Evolutionary conservation across 768 basidiomycete genomes (phyloP).

Genomic region (Russula emetica): DNA sequence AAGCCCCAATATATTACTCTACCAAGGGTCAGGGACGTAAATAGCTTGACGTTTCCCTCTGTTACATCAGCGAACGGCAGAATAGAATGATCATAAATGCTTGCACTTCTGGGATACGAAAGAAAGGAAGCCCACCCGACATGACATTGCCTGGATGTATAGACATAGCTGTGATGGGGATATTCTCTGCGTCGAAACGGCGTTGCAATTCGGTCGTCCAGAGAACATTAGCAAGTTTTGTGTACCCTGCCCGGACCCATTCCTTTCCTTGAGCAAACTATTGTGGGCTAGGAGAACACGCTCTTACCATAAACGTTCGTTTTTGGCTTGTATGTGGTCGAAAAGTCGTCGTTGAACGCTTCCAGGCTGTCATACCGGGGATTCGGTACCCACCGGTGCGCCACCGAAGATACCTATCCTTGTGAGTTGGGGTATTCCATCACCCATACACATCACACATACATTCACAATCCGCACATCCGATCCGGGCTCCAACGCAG

Average conservation of each 20-base stretch:
- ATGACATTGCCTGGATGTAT: slow-evolving; percentile 43
- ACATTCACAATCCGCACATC: slow-evolving; percentile 64
- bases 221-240: slow-evolving; percentile 51
- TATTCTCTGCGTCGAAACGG: slow-evolving; percentile 38
- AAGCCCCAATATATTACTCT: slow-evolving; percentile 19
- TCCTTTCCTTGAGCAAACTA: not conserved
- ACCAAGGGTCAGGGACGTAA: slow-evolving; percentile 20
- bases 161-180: slow-evolving; percentile 40
- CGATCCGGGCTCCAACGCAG: slow-evolving; percentile 43
- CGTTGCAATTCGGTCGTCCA: slow-evolving; percentile 49
- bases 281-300: not conserved
- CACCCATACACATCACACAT: slow-evolving; percentile 22
- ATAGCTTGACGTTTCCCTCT: slow-evolving; percentile 27
- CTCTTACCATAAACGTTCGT: slow-evolving; percentile 27
- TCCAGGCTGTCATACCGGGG: slow-evolving; percentile 27
- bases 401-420: slow-evolving; percentile 28
- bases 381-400: slow-evolving; percentile 13
- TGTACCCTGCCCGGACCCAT: slow-evolving; percentile 36
- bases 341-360: slow-evolving; percentile 32
- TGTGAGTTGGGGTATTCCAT: not conserved
- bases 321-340: slow-evolving; percentile 20
- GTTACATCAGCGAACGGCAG: not conserved
- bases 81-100: not conserved
- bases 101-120: not conserved
- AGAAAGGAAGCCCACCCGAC: slow-evolving; percentile 33